These are phyloP conservation scores for Suhomyces xylopsoci DNA, from an alignment of 805 yeast species.

Conservation along the genomic window DNA sequence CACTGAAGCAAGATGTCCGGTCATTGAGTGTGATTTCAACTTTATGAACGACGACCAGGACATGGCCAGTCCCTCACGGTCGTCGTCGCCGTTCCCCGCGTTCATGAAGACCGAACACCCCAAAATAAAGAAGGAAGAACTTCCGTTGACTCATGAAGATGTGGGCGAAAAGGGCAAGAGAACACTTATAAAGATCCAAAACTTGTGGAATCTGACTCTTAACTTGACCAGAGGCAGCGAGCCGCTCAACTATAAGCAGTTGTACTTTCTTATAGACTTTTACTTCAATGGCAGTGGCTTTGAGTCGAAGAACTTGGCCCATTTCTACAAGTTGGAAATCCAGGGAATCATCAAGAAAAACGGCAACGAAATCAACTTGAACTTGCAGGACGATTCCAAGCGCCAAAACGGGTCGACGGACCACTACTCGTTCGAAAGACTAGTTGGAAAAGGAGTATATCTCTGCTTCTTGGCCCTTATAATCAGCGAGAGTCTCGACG, in stretches of 20 bases:
- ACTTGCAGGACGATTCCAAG: conserved; percentile 1
- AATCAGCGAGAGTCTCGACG: conserved; percentile 29
- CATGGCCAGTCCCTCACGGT: background rate
- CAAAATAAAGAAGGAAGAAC: background rate
- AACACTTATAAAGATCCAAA: conserved; percentile 19
- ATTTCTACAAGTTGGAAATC: conserved; percentile 25
- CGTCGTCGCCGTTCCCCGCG: conserved; percentile 8
- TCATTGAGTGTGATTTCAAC: conserved; percentile 38
- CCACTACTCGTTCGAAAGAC: conserved; percentile 12
- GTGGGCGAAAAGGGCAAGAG: conserved; percentile 3
- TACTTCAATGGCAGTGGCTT: conserved; percentile 22
- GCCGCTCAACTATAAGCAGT: conserved; percentile 18
- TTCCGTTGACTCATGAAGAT: conserved; percentile 1
- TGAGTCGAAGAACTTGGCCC: conserved; percentile 23
- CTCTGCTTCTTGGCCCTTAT: conserved; percentile 29
- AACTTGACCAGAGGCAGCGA: conserved; percentile 17
- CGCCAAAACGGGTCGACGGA: conserved; percentile 11
- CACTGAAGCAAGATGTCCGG: conserved; percentile 42
- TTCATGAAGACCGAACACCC: background rate
- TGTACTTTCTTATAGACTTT: conserved; percentile 29
- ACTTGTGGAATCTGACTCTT: conserved; percentile 25
- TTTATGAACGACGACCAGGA: conserved; percentile 27
- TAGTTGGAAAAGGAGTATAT: conserved; percentile 25
- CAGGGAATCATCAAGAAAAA: conserved; percentile 13
- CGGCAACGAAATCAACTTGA: conserved; percentile 13